Percentiles rank a stretch among this genome's conserved stretches.
Evolutionary conservation across 2,329 filamentous ascomycete genomes (phyloP).

Genomic region (Alternaria solani): DNA sequence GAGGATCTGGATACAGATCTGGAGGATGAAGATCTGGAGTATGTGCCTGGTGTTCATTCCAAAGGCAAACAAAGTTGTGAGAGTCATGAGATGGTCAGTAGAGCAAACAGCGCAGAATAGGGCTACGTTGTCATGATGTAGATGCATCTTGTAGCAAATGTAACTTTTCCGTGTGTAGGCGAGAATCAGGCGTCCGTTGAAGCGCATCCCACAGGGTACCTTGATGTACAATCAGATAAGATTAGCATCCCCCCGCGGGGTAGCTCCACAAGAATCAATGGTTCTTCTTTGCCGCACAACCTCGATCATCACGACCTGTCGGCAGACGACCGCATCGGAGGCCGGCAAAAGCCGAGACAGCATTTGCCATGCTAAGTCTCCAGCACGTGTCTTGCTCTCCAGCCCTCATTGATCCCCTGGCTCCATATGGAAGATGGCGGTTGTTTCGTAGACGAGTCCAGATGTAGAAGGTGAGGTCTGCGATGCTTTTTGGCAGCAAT

Average conservation of each 20-base stretch:
- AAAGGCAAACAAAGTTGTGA: constrained; percentile 31
- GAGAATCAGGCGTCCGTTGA: neutral
- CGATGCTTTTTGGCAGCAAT: constrained; percentile 8
- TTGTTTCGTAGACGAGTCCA: constrained; percentile 1
- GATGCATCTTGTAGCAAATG: neutral
- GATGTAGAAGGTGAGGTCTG: constrained; percentile 24
- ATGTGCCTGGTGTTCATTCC: constrained; percentile 27
- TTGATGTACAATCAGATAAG: neutral
- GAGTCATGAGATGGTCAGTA: constrained; percentile 35
- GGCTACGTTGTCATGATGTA: neutral
- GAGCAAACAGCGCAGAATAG: constrained; percentile 23
- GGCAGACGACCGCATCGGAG: neutral
- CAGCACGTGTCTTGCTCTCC: constrained; percentile 17
- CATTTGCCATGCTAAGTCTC: neutral
- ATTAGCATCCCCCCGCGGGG: neutral
- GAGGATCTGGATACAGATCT: constrained; percentile 49
- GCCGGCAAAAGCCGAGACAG: neutral
- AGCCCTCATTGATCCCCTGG: constrained; percentile 15
- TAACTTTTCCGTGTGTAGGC: neutral
- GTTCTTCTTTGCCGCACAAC: neutral
- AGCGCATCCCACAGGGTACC: neutral
- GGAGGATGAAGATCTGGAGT: constrained; percentile 38
- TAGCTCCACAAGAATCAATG: neutral
- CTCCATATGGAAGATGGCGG: neutral
- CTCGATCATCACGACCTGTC: neutral